phyloP scores from a whole-genome alignment of 2,329 filamentous ascomycete genomes.

The Westerdykella sp. region DNA sequence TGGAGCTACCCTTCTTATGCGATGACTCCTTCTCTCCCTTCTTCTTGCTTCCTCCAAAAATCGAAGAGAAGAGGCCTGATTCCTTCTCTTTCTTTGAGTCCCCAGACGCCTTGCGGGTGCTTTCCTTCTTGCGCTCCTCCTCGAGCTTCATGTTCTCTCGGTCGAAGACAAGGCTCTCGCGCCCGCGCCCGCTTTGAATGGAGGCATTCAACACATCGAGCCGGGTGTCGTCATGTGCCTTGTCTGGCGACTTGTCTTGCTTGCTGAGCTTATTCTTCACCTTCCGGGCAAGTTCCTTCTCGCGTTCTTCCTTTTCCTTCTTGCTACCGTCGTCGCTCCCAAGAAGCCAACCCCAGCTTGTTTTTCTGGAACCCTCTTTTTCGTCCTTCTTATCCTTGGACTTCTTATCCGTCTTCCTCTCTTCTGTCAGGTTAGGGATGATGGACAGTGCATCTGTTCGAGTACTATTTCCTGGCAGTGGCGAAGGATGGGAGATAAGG shows the following conservation, averaged over 20 bases:
- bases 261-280: constrained; percentile 62
- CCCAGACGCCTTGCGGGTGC: constrained; percentile 60
- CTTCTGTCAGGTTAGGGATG: constrained; percentile 66
- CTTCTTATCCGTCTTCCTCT: constrained; percentile 68
- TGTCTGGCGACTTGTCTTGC: constrained; percentile 41
- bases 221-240: constrained; percentile 66
- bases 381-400: constrained; percentile 65
- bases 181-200: constrained; percentile 63
- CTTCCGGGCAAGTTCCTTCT: constrained; percentile 39
- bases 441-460: constrained; percentile 74
- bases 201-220: constrained; percentile 83
- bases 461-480: constrained; percentile 61
- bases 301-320: constrained; percentile 48
- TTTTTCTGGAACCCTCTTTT: constrained; percentile 63
- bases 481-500: constrained; percentile 59
- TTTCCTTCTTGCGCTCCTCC: constrained; percentile 77
- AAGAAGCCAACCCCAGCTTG: constrained; percentile 73
- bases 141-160: constrained; percentile 69
- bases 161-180: constrained; percentile 80
- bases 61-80: constrained; percentile 76
- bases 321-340: constrained; percentile 55
- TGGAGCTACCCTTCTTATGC: constrained; percentile 65
- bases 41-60: constrained; percentile 88
- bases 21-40: constrained; percentile 69
- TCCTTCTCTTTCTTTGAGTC: constrained; percentile 85